Percentiles rank a stretch among this genome's conserved stretches.
Evolutionary conservation across 768 basidiomycete genomes (phyloP).

Genomic region (Mycena leptocephala): DNA sequence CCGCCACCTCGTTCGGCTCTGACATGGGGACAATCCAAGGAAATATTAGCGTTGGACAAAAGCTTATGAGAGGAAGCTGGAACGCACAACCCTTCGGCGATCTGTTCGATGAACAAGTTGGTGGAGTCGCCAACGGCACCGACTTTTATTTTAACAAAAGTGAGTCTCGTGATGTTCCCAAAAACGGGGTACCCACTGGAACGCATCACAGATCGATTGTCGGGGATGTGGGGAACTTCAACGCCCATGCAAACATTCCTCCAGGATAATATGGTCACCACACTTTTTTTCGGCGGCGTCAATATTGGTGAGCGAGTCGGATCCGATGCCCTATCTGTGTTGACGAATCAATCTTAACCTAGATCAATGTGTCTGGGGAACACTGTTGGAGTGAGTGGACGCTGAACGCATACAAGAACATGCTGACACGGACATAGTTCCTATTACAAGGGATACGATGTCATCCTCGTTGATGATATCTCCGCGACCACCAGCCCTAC

Average conservation of each 20-base stretch:
- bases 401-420: not conserved
- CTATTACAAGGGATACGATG: constrained; percentile 54
- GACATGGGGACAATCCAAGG: constrained; percentile 52
- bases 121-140: constrained; percentile 49
- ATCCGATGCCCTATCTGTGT: not conserved
- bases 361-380: constrained; percentile 54
- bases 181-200: not conserved
- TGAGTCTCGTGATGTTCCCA: constrained; percentile 25
- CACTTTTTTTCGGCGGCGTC: constrained; percentile 52
- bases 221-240: constrained; percentile 53
- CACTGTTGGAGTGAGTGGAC: constrained; percentile 45
- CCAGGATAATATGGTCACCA: constrained; percentile 51
- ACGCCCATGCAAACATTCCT: constrained; percentile 54
- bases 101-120: constrained; percentile 45
- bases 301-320: constrained; percentile 40
- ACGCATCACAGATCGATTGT: constrained; percentile 43
- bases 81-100: constrained; percentile 51
- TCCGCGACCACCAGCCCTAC: constrained; percentile 51
- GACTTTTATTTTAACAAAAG: constrained; percentile 56
- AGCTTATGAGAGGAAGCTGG: constrained; percentile 49
- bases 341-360: not conserved
- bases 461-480: constrained; percentile 51
- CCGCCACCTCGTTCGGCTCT: constrained; percentile 48
- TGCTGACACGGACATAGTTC: constrained; percentile 37
- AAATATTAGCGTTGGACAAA: constrained; percentile 48